These are phyloP conservation scores for Dioszegia hungarica DNA, from an alignment of 768 basidiomycete species.

Conservation along the genomic window DNA sequence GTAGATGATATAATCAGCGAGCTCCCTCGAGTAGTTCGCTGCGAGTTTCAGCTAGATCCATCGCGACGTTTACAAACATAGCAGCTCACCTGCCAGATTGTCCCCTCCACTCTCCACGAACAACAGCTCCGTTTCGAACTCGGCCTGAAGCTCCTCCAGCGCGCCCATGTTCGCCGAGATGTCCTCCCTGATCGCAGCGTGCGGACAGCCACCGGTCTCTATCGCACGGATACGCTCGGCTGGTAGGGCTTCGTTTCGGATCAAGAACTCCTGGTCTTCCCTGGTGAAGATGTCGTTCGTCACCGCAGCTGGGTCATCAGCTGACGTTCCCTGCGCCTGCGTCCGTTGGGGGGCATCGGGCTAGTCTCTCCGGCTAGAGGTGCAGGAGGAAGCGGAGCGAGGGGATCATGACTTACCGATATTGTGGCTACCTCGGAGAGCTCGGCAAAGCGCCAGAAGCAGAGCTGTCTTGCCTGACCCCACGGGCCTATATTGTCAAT, in stretches of 20 bases:
- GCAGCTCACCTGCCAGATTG: slow-evolving; percentile 64
- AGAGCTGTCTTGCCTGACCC: slow-evolving; percentile 96
- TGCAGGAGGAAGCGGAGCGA: neutral
- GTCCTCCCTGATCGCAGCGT: slow-evolving; percentile 96
- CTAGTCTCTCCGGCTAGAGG: too few relatives aligned
- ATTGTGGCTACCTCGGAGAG: slow-evolving; percentile 75
- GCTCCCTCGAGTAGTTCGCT: slow-evolving; percentile 91
- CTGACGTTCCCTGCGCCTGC: neutral
- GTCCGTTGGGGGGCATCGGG: too few relatives aligned
- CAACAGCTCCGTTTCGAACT: slow-evolving; percentile 81
- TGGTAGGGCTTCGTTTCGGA: slow-evolving; percentile 83
- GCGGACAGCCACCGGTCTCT: slow-evolving; percentile 94
- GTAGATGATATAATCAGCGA: slow-evolving; percentile 90
- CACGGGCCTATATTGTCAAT: slow-evolving; percentile 63
- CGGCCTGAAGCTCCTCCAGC: slow-evolving; percentile 85
- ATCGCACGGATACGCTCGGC: slow-evolving; percentile 82
- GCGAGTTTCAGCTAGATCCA: neutral
- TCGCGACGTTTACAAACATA: neutral
- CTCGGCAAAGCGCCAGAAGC: slow-evolving; percentile 80
- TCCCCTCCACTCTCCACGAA: slow-evolving; percentile 96
- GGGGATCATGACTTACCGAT: slow-evolving; percentile 60
- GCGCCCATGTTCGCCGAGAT: slow-evolving; percentile 97
- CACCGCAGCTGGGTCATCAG: slow-evolving; percentile 65
- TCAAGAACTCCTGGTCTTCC: slow-evolving; percentile 98
- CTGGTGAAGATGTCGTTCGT: slow-evolving; percentile 99